Evolutionary conservation across 768 basidiomycete species (phyloP), one percentile per base, ranked within the genome.

Genomic region (Tylopilus sp.): DNA sequence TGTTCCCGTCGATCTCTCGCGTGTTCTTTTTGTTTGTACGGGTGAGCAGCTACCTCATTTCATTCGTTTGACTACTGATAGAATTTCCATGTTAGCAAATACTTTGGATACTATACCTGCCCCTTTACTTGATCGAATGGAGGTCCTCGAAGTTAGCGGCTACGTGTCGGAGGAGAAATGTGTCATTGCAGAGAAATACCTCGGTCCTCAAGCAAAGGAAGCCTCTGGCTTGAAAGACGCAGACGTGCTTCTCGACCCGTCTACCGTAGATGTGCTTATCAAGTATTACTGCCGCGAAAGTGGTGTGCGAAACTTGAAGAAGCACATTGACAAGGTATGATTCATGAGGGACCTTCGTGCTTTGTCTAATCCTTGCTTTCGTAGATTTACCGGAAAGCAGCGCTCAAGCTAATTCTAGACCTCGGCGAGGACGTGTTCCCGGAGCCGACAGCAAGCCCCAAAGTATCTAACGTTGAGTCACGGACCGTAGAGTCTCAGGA

Each of bases 241-340:
- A 2, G 89, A 97, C 66, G 89, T 99, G 4, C 70, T 79, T 48
- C 74, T 99, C 16, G 86, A 91, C 19, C 78, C 82, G 7, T 76
- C 81, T 11, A 83, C 94, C 0, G 85, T 98, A 41, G 92, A 95
- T 60, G 74, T 83, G 12, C 78, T 99, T 48, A 98, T 99, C 74
- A 89, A 95, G 67, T 98, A 94, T 70, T 98, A 98, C 71, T 95
- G 92, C 67, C 81, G 97, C 22, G 97, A 99, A 75, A 96, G 92
- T 61, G 97, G 97, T 40, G 97, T 99, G 28, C 78, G 97, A 45
- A 93, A 94, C 65, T 65, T 99, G 68, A 98, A 98, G 84, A 98
- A 99, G 73, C 90, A 95, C 63, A 96, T 99, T 50, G 96, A 99
- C 65, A 98, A 98, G 85, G 93, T 92, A 54, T 3, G 45, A 17